phyloP scores from a whole-genome alignment of 345 rosid genomes.

The Citropsis articulata region DNA sequence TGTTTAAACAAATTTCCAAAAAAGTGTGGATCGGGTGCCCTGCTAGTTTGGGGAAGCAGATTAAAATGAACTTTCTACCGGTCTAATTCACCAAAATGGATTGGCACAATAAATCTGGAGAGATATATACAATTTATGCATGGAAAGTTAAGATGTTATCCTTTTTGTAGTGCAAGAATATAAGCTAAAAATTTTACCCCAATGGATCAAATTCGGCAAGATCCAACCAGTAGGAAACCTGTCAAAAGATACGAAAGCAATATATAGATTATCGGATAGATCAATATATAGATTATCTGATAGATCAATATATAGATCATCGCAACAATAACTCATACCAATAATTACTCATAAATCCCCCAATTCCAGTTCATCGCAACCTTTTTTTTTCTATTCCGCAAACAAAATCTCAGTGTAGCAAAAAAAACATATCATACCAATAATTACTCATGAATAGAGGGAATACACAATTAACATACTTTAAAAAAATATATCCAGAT shows the following conservation, averaged over 20 bases:
- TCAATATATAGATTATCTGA: too few species aligned
- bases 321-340: too few species aligned
- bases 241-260: background rate
- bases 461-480: too few species aligned
- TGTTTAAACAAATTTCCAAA: slow-evolving; percentile 28
- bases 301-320: too few species aligned
- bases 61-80: background rate
- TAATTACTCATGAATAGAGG: too few species aligned
- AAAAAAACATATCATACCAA: too few species aligned
- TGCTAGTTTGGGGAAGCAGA: slow-evolving; percentile 3
- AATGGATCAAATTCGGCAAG: slow-evolving; percentile 30
- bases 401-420: too few species aligned
- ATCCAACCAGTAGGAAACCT: slow-evolving; percentile 31
- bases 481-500: too few species aligned
- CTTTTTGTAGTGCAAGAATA: background rate
- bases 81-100: background rate
- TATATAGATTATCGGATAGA: slow-evolving; percentile 19
- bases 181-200: slow-evolving; percentile 26
- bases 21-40: slow-evolving; percentile 23
- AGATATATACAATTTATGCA: background rate
- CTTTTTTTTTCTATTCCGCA: too few species aligned
- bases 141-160: background rate
- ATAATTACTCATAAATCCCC: too few species aligned
- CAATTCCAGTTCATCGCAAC: too few species aligned
- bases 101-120: background rate